phyloP scores from a whole-genome alignment of 495 filamentous ascomycete genomes.

The Lasiosphaeria hispida region DNA sequence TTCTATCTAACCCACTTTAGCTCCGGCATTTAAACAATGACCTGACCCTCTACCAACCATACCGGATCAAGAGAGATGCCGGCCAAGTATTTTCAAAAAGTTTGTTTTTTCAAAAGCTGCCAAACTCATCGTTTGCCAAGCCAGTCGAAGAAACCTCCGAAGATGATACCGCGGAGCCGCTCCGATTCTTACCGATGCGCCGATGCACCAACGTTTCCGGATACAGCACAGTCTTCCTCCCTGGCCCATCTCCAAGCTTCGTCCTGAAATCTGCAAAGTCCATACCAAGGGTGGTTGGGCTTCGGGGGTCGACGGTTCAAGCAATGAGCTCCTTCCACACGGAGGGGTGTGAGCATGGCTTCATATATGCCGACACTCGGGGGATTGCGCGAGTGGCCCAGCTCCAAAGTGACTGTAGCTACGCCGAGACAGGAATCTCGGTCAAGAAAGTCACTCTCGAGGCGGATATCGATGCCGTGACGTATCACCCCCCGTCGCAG shows the following conservation, averaged over 20 bases:
- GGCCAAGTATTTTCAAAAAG: constrained; percentile 37
- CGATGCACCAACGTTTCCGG: constrained; percentile 65
- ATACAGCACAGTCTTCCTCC: constrained; percentile 75
- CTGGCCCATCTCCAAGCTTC: constrained; percentile 74
- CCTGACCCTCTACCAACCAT: constrained; percentile 83
- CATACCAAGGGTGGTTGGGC: constrained; percentile 66
- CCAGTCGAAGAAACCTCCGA: constrained; percentile 40
- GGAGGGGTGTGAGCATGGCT: constrained; percentile 71
- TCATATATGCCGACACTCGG: constrained; percentile 71
- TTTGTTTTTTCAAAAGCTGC: constrained; percentile 75
- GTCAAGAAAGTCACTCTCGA: constrained; percentile 65
- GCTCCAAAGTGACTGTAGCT: constrained; percentile 60
- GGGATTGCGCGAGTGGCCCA: constrained; percentile 65
- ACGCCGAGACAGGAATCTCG: constrained; percentile 67
- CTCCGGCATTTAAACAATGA: constrained; percentile 77
- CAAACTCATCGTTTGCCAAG: constrained; percentile 58
- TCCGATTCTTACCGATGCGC: constrained; percentile 54
- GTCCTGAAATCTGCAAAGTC: constrained; percentile 74
- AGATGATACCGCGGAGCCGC: constrained; percentile 38
- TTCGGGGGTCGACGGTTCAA: constrained; percentile 62
- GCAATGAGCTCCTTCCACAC: constrained; percentile 72
- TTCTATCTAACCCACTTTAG: constrained; percentile 37
- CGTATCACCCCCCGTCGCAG: constrained; percentile 70
- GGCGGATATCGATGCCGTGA: constrained; percentile 67
- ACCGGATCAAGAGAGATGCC: constrained; percentile 41